Conservation (phyloP, 306 rosid genomes). For the Dalbergia cochinchinensis region DNA sequence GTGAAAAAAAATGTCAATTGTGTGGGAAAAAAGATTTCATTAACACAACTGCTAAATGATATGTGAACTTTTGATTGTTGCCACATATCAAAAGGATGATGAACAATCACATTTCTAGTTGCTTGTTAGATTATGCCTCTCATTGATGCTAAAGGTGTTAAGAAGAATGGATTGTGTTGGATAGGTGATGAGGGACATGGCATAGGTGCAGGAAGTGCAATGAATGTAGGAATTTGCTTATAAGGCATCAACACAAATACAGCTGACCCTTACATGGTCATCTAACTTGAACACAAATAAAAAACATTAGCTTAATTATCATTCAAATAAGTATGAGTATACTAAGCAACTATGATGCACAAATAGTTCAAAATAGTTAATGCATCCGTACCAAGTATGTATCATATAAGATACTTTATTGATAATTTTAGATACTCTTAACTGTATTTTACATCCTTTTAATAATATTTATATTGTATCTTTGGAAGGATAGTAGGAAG, state of each 20-base stretch:
- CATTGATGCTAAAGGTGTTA: conserved; percentile 5
- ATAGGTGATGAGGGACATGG: conserved; percentile 61
- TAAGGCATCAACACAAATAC: conserved; percentile 85
- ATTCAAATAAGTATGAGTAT: neutral
- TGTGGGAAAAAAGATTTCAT: neutral
- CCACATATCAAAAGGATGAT: conserved; percentile 8
- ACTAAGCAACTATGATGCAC: no score
- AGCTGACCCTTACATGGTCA: conserved; percentile 58
- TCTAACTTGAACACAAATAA: conserved; percentile 44
- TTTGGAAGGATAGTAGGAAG: no score
- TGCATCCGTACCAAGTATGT: no score
- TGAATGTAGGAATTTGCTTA: conserved; percentile 68
- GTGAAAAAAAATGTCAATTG: conserved; percentile 19
- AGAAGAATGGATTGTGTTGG: conserved; percentile 42
- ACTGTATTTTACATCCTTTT: no score
- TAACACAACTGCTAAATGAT: neutral
- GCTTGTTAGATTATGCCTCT: neutral
- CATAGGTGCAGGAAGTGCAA: conserved; percentile 72
- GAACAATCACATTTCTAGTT: conserved; percentile 11
- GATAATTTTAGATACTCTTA: no score
- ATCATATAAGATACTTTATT: no score
- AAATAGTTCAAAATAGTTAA: no score
- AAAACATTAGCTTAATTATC: neutral
- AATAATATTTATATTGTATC: no score
- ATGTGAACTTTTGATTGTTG: neutral